Evolutionary conservation across 257 asterid species (phyloP), one percentile per base, ranked within the genome.

Genomic region (Coffea eugenioides): DNA sequence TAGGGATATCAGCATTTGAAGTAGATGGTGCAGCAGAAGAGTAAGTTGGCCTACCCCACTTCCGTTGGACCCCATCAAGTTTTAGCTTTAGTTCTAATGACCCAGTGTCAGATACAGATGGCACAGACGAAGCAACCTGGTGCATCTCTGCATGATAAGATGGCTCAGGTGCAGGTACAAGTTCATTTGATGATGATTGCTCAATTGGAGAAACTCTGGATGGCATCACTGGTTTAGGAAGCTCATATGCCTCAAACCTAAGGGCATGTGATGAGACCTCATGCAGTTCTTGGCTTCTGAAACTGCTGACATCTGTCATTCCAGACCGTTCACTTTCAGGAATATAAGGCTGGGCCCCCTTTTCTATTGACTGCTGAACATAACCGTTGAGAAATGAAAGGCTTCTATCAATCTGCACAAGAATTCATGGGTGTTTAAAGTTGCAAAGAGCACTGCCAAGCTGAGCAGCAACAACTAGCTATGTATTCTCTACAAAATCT

Each of bases 211-310:
- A 79, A 64, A 80, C 56, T 48, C 79, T 85, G 81, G 86, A 81
- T 70, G 96, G 92, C 69, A 80, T 74, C 43, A 92, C 79, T 67
- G 97, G 89, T 84, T 91, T 92, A 45, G 98, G 97, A 72, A 90
- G 91, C 88, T 94, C 98, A 12, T 96, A 96, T 59, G 99, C 98
- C 85, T 94, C 98, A 77, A 96, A 96, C 80, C 96, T 92, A 78
- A 94, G 97, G 65, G 95, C 72, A 76, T 94, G 97, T 39, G 89
- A 69, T 27, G 93, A 82, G 36, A 91, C 69, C 76, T 90, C 98
- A 36, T 85, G 94, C 43, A 89, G 92, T 73, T 91, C 97, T 62
- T 89, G 96, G 83, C 77, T 81, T 85, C 88, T 89, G 85, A 89
- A 92, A 77, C 84, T 85, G 86, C 87, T 84, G 59, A 88, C 81